Evolutionary conservation across 2,329 filamentous ascomycete species (phyloP), one percentile per base, ranked within the genome.

Genomic region (Hypoxylon sp.): DNA sequence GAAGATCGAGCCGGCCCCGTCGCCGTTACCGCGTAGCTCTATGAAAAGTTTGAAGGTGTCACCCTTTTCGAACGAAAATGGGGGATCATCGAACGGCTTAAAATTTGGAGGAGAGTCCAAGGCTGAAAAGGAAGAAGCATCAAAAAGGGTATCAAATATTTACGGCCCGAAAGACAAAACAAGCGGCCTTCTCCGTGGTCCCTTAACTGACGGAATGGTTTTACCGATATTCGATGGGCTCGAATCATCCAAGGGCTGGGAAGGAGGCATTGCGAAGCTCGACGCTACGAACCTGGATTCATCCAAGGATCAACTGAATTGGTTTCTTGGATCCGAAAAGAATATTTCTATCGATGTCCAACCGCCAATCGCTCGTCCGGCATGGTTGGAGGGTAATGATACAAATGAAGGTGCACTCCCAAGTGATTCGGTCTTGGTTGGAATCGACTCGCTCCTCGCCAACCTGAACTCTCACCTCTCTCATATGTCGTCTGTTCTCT

Each of bases 51-150:
- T 98, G 55, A 93, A 90, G 66, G 79, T 99, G 1, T 90, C 89
- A 53, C 95, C 95, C 0, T 98, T 97, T 68, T 81, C 85, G 2
- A 77, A 81, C 1, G 74, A 78, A 43, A 75, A 77, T 18, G 77
- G 80, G 3, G 87, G 86, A 65, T 76, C 81, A 33, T 83, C 81
- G 29, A 82, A 88, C 41, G 89, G 88, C 0, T 80, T 97, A 18
- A 92, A 87, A 67, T 96, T 98, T 70, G 94, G 94, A 3, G 91
- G 92, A 11, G 92, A 97, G 67, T 90, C 91, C 0, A 91, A 91
- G 67, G 84, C 89, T 4, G 91, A 95, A 65, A 88, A 88, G 48
- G 91, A 96, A 69, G 91, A 92, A 65, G 86, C 87, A 2, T 79
- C 85, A 11, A 88, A 89, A 69, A 85, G 85, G 38, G 87, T 97